Evolutionary conservation across 1,284 basidiomycete genomes (phyloP).

Genomic region (Ustilago vetiveriae): DNA sequence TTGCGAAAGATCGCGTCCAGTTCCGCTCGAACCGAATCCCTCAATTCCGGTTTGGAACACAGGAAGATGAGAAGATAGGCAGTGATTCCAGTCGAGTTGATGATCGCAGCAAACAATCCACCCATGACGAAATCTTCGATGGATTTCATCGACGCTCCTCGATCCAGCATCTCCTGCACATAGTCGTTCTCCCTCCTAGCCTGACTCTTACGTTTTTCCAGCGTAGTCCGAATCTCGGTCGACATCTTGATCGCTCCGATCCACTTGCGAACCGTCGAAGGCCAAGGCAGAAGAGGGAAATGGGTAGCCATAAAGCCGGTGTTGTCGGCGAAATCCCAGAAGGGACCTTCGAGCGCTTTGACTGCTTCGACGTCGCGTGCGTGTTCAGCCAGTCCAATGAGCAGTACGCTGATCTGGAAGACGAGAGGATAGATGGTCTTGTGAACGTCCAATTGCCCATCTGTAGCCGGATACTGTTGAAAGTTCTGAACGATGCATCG

Average conservation of each 20-base stretch:
- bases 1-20: conserved; percentile 27
- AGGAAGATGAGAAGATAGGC: conserved; percentile 39
- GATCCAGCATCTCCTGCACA: conserved; percentile 46
- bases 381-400: conserved; percentile 40
- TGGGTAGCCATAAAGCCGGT: conserved; percentile 42
- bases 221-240: conserved; percentile 25
- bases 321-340: conserved; percentile 48
- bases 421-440: conserved; percentile 47
- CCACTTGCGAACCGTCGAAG: conserved; percentile 35
- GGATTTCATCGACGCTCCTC: conserved; percentile 11
- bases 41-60: conserved; percentile 9
- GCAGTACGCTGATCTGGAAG: conserved; percentile 43
- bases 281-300: conserved; percentile 30
- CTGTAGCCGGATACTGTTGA: conserved; percentile 6
- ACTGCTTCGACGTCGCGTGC: conserved; percentile 27
- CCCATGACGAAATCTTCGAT: conserved; percentile 49
- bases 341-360: conserved; percentile 36
- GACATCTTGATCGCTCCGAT: conserved; percentile 46
- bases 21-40: conserved; percentile 27
- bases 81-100: conserved; percentile 50
- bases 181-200: conserved; percentile 45
- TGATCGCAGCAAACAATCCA: conserved; percentile 51
- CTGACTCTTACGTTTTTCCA: conserved; percentile 32
- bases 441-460: conserved; percentile 38
- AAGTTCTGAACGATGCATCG: conserved; percentile 22